Base-by-base conservation (phyloP, 2,329 filamentous ascomycete species). In the Raffaelea albimanens region DNA sequence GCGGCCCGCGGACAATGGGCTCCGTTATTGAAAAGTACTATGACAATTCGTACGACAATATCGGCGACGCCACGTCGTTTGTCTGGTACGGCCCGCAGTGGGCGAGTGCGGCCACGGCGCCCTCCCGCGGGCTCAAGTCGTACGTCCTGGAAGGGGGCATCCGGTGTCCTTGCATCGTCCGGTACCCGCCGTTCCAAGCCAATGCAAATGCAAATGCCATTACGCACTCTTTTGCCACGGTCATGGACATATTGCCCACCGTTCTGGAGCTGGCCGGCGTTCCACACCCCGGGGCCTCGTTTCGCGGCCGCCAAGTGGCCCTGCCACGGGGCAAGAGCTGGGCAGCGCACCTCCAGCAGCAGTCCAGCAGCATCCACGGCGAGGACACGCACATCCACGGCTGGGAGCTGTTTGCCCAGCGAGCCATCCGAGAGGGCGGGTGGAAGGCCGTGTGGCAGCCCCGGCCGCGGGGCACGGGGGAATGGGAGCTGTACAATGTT, bases 21-120 rank as follows among this genome's bases (percentile, higher is more conserved):
- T n/a, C n/a, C n/a, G n/a, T n/a, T n/a, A 45, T 61, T 7, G 45
- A 73, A 50, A 73, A 72, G 55, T 75, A 77, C 61, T 79, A 79
- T 58, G 64, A 78, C 59, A 79, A 79, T 56, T 63, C 60, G 16
- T 61, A 76, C 7, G 73, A 76, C 13, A 80, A 79, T 50, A 64
- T 79, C n/a, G 76, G 75, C 5, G 67, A 68, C 41, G 63, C 62
- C 14, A 66, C 77, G 56, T 71, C 67, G 5, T 79, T 76, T 56
- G 69, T 76, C 50, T 79, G 74, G 73, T 78, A 78, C 50, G 75
- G 75, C 1, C 69, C 72, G 1, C 68, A 68, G 14, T 78, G 75
- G 72, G 75, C 74, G 1, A 52, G 53, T 7, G 61, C 60, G 2
- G 53, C 59, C 20, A 61, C 57, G 4, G 58, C 59, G 7, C 59